Percentiles rank a stretch among this genome's conserved stretches.
phyloP scores from a whole-genome alignment of 2,329 filamentous ascomycete species.

The Phoma sp. region DNA sequence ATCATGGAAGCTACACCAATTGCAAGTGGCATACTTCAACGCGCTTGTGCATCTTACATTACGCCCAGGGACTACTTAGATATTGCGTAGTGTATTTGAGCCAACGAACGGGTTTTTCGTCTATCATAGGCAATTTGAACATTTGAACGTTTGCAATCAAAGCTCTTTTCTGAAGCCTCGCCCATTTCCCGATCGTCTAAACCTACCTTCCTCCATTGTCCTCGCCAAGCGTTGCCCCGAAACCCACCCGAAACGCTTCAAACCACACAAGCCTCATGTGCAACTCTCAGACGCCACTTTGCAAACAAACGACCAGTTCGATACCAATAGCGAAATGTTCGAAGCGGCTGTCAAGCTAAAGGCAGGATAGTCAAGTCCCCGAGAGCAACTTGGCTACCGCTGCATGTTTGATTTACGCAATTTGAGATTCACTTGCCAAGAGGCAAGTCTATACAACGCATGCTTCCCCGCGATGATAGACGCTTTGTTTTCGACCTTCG shows the following conservation, averaged over 20 bases:
- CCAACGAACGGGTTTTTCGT: too few species aligned
- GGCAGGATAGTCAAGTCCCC: slow-evolving; percentile 22
- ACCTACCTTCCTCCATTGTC: neutral
- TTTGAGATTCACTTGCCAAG: neutral
- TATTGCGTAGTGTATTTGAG: too few species aligned
- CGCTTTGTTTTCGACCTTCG: neutral
- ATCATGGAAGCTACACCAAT: too few species aligned
- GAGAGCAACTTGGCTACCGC: slow-evolving; percentile 12
- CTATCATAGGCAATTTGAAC: too few species aligned
- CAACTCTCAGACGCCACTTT: slow-evolving; percentile 31
- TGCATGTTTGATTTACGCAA: slow-evolving; percentile 16
- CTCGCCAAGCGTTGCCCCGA: slow-evolving; percentile 31
- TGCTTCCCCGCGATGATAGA: neutral
- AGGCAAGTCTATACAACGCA: neutral
- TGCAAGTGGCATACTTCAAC: too few species aligned
- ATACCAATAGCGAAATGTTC: neutral
- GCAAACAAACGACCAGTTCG: neutral
- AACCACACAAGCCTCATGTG: slow-evolving; percentile 34
- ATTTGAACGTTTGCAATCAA: too few species aligned
- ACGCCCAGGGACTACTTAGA: too few species aligned
- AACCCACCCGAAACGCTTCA: slow-evolving; percentile 32
- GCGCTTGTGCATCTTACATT: too few species aligned
- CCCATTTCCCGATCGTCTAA: neutral
- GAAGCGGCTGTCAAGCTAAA: slow-evolving; percentile 25
- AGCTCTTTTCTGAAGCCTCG: too few species aligned